A percentile compares a stretch with the other conserved stretches of the same genome.
Evolutionary conservation across 1,284 basidiomycete species (phyloP).

Genomic region (Cryptococcus floricola): DNA sequence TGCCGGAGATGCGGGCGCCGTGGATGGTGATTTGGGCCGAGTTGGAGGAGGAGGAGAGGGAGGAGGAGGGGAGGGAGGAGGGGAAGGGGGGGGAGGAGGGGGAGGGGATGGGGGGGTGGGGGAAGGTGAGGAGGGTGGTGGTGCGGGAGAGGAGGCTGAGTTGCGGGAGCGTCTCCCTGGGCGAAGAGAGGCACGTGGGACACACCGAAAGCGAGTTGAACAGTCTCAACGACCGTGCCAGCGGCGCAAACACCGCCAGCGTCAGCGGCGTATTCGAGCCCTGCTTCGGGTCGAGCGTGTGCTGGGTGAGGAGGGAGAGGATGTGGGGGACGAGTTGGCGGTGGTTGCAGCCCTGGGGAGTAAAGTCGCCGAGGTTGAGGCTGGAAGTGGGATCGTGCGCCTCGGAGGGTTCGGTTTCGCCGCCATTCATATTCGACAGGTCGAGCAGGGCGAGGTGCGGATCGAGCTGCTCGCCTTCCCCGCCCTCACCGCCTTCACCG

Average conservation of each 20-base stretch:
- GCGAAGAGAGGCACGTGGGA: constrained; percentile 35
- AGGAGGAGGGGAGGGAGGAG: constrained; percentile 34
- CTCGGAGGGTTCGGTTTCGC: constrained; percentile 17
- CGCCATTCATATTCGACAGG: constrained; percentile 31
- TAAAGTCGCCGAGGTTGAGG: constrained; percentile 22
- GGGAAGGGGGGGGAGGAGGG: constrained; percentile 34
- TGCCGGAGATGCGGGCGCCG: constrained; percentile 42
- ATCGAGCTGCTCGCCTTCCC: constrained; percentile 30
- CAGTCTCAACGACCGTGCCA: constrained; percentile 40
- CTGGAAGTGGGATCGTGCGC: constrained; percentile 17
- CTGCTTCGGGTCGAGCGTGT: constrained; percentile 43
- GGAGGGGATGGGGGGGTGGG: constrained; percentile 37
- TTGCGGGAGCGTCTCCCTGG: constrained; percentile 48
- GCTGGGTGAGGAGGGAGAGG: constrained; percentile 35
- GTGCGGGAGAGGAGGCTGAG: constrained; percentile 46
- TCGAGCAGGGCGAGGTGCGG: constrained; percentile 46
- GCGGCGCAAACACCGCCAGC: constrained; percentile 39
- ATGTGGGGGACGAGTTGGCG: constrained; percentile 41
- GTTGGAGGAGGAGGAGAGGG: constrained; percentile 31
- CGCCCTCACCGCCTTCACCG: constrained; percentile 18
- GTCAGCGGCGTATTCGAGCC: constrained; percentile 44
- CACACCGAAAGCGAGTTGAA: constrained; percentile 41
- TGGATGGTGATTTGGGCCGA: constrained; percentile 45
- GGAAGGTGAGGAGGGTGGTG: constrained; percentile 46
- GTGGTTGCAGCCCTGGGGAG: constrained; percentile 32